Percentiles rank a stretch among this genome's conserved stretches.
These are phyloP conservation scores for Pseudocercospora eumusae DNA, from an alignment of 2,329 filamentous ascomycete genomes.

Conservation along the genomic window DNA sequence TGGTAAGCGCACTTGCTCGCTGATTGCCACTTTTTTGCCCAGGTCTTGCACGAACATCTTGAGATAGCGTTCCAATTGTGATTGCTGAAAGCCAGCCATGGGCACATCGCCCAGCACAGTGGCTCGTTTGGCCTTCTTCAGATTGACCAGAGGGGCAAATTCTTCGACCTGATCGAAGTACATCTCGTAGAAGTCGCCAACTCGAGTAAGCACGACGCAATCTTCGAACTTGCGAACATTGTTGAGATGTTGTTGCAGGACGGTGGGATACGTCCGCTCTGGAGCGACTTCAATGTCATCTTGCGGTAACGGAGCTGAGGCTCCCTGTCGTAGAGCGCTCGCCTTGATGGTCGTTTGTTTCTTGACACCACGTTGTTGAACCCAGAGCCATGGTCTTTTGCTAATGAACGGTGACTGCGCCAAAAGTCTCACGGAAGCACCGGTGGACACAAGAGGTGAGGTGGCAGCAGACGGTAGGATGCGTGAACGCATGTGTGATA, in stretches of 20 bases:
- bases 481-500: conserved; percentile 1
- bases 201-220: conserved; percentile 86
- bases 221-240: conserved; percentile 91
- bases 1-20: conserved; percentile 74
- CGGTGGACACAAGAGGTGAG: not conserved
- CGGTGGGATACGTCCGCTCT: conserved; percentile 70
- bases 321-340: conserved; percentile 59
- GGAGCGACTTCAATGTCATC: conserved; percentile 50
- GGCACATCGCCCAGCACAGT: conserved; percentile 76
- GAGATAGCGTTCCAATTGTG: conserved; percentile 87
- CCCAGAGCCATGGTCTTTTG: conserved; percentile 20
- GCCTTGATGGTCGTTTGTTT: conserved; percentile 41
- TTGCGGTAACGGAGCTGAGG: conserved; percentile 48
- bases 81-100: conserved; percentile 95
- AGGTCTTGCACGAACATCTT: conserved; percentile 91
- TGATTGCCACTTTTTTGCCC: conserved; percentile 87
- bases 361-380: conserved; percentile 40
- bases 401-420: not conserved
- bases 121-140: conserved; percentile 82
- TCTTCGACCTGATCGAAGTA: conserved; percentile 96
- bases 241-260: conserved; percentile 79
- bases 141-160: conserved; percentile 77
- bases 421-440: not conserved
- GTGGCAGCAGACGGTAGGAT: not conserved
- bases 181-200: conserved; percentile 95